A percentile compares a stretch with the other conserved stretches of the same genome.
These are phyloP conservation scores for Thelephora ganbajun DNA, from an alignment of 768 basidiomycete species.

Conservation along the genomic window DNA sequence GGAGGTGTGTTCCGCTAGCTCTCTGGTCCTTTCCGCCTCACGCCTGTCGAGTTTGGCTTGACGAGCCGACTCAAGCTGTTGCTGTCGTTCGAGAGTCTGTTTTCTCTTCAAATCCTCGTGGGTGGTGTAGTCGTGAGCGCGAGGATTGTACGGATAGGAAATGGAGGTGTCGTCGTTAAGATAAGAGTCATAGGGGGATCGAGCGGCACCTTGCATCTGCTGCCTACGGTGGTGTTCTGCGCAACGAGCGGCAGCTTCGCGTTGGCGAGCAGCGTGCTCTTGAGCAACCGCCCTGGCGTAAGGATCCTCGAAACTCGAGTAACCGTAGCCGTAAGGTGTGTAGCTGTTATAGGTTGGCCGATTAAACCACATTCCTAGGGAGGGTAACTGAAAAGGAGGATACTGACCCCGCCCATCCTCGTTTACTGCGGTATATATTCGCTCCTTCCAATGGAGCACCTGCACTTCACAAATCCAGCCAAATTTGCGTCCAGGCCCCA, in stretches of 20 bases:
- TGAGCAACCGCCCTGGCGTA: background rate
- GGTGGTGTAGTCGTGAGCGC: background rate
- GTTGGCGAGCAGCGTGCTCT: background rate
- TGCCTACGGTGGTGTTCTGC: background rate
- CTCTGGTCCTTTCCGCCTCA: background rate
- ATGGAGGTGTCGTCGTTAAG: background rate
- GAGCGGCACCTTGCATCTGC: background rate
- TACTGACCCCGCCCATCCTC: too few relatives aligned
- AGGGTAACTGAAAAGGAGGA: too few relatives aligned
- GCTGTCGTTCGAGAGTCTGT: background rate
- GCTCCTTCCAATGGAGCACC: too few relatives aligned
- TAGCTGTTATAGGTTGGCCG: background rate
- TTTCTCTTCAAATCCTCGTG: background rate
- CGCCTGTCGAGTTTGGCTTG: background rate
- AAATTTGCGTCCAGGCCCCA: too few relatives aligned
- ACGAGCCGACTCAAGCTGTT: background rate
- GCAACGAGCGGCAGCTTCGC: background rate
- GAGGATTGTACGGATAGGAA: background rate
- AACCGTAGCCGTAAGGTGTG: background rate
- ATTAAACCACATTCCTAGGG: too few relatives aligned
- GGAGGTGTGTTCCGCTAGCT: background rate
- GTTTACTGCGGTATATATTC: too few relatives aligned
- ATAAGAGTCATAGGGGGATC: background rate
- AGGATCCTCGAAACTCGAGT: background rate
- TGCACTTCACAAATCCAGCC: too few relatives aligned